phyloP scores from a whole-genome alignment of 2,329 filamentous ascomycete genomes.

The Phialocephala subalpina region DNA sequence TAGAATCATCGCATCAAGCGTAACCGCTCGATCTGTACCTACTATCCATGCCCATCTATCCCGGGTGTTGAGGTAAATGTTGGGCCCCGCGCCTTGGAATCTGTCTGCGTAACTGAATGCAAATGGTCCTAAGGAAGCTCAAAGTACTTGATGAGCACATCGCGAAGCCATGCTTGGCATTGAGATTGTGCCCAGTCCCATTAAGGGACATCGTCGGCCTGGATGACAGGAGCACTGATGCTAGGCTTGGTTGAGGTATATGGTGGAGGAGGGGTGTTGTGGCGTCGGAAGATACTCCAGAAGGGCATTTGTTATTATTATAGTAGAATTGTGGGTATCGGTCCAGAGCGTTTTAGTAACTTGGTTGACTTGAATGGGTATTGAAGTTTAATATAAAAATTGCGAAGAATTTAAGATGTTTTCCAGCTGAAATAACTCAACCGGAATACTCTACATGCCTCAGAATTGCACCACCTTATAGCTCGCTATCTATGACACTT shows the following conservation, averaged over 20 bases:
- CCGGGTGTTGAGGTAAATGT: neutral
- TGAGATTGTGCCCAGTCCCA: neutral
- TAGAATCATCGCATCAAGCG: neutral
- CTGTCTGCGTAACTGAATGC: neutral
- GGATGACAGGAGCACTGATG: neutral
- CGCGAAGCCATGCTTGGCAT: constrained; percentile 1
- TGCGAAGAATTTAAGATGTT: too few species aligned
- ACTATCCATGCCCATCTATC: neutral
- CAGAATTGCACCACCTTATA: too few species aligned
- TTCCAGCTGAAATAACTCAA: too few species aligned
- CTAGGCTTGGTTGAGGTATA: neutral
- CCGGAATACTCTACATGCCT: too few species aligned
- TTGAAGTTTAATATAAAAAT: too few species aligned
- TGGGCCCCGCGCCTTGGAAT: neutral
- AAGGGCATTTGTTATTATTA: neutral
- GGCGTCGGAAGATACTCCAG: neutral
- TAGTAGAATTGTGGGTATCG: neutral
- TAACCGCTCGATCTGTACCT: neutral
- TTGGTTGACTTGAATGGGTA: too few species aligned
- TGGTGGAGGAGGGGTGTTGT: neutral
- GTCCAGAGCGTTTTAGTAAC: too few species aligned
- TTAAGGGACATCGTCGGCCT: neutral
- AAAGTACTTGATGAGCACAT: neutral
- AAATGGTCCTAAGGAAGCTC: neutral
- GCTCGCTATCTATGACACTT: too few species aligned